Base-by-base conservation (phyloP, 2,329 filamentous ascomycete species). In the Penicillium brasilianum region DNA sequence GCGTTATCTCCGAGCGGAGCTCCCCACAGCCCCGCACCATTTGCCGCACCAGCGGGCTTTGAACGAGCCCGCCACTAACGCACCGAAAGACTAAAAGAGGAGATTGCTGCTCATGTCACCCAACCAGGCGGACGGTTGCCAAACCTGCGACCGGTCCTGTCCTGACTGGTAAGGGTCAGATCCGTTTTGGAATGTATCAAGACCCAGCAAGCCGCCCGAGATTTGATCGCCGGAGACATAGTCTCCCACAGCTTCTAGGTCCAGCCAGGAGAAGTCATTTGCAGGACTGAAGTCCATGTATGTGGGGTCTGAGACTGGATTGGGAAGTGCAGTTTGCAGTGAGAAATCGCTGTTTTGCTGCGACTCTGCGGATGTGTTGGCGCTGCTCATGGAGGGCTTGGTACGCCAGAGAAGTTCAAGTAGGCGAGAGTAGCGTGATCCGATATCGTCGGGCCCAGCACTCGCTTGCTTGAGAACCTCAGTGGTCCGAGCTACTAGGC, bases 261-360 rank as follows among this genome's bases (percentile, higher is more conserved):
- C 85, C 1, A 86, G 78, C 86, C 86, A 88, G 0, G 85, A 87
- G 72, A 88, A 88, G 46, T 85, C 83, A 55, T 86, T 84, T 1
- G 82, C 77, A 55, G 81, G 76, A 71, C 81, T 77, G 71, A 77
- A 76, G 59, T 80, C 68, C 71, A 77, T 66, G 61, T 77, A 74
- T 5, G 70, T 70, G 37, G 69, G 69, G 41, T 81, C 76, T 64
- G 78, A 57, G 66, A 80, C 61, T 54, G 72, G 67, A 60, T 66
- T 72, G 28, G 69, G 50, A n/a, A 74, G 58, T 20, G 74, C 60
- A 60, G 60, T 73, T 59, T 74, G 75, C 50, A 76, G 69, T 16
- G 66, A 64, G 61, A 69, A 71, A 63, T 71, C 76, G 63, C 64
- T 75, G 66, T 58, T 75, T 52, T 61, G 73, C 50, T 64, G 74